Percentiles rank a stretch among this genome's conserved stretches.
These are phyloP conservation scores for Cladophialophora chaetospira DNA, from an alignment of 2,329 filamentous ascomycete species.

Conservation along the genomic window DNA sequence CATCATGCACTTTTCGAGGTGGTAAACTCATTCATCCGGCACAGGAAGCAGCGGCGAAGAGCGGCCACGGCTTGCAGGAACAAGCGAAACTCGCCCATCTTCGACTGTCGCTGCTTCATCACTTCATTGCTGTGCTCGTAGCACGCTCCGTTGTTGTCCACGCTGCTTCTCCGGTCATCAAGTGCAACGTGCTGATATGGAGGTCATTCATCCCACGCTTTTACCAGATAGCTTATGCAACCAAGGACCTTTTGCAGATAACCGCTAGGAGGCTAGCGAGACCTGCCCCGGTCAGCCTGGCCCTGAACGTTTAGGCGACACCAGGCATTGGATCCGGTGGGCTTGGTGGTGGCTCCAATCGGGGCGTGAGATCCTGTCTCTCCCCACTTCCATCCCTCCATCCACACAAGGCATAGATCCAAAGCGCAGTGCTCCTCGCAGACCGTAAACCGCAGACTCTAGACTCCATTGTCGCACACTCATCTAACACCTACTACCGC, in stretches of 20 bases:
- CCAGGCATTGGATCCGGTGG: too few species aligned
- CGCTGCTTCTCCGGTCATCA: neutral
- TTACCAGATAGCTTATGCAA: neutral
- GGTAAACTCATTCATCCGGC: too few species aligned
- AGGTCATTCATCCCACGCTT: slow-evolving; percentile 5
- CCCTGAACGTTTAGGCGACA: slow-evolving; percentile 6
- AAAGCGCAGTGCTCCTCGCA: slow-evolving; percentile 5
- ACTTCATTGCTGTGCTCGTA: neutral
- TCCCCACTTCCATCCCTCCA: slow-evolving; percentile 12
- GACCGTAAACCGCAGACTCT: slow-evolving; percentile 3
- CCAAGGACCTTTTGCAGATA: slow-evolving; percentile 10
- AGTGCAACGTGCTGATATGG: slow-evolving; percentile 1
- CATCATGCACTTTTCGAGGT: too few species aligned
- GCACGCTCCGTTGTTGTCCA: neutral
- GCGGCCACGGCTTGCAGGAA: neutral
- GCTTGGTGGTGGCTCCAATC: slow-evolving; percentile 16
- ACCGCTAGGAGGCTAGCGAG: slow-evolving; percentile 16
- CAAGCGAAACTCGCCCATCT: neutral
- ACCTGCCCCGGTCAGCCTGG: slow-evolving; percentile 5
- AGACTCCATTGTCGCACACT: neutral
- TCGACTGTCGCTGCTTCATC: neutral
- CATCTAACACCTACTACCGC: slow-evolving; percentile 17
- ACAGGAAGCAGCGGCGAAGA: neutral
- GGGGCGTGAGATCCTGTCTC: slow-evolving; percentile 9
- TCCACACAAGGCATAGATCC: slow-evolving; percentile 1